phyloP scores from a whole-genome alignment of 805 yeast genomes.

The Monosporozyma aerobia region DNA sequence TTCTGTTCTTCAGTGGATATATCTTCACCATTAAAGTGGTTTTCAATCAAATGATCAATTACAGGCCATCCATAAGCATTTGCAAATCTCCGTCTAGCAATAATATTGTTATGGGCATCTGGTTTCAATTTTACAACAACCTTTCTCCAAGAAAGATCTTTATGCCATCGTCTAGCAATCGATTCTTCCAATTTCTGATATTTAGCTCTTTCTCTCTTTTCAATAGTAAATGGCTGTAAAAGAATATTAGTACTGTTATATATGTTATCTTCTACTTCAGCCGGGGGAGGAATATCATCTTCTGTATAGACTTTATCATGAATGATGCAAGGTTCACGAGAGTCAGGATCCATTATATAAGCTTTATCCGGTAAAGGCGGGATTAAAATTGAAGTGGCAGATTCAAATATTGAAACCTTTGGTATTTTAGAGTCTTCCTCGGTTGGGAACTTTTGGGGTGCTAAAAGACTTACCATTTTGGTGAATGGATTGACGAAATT shows the following conservation, averaged over 20 bases:
- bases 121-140: constrained; percentile 79
- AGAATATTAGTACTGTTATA: constrained; percentile 19
- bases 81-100: constrained; percentile 79
- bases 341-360: constrained; percentile 53
- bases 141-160: constrained; percentile 79
- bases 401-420: constrained; percentile 56
- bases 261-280: constrained; percentile 9
- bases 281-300: constrained; percentile 36
- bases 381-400: constrained; percentile 55
- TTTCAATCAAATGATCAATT: constrained; percentile 51
- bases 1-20: neutral
- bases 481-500: constrained; percentile 35
- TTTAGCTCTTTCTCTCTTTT: constrained; percentile 47
- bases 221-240: constrained; percentile 28
- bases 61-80: constrained; percentile 85
- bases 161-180: constrained; percentile 85
- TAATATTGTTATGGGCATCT: constrained; percentile 90
- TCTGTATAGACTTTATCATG: constrained; percentile 60
- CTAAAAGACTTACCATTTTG: constrained; percentile 37
- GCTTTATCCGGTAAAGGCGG: constrained; percentile 62
- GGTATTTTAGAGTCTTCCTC: constrained; percentile 36
- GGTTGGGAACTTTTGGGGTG: constrained; percentile 17
- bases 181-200: constrained; percentile 68
- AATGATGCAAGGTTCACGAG: constrained; percentile 48
- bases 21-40: constrained; percentile 41